phyloP scores from a whole-genome alignment of 2,329 filamentous ascomycete species.

The Pseudocercospora eumusae region DNA sequence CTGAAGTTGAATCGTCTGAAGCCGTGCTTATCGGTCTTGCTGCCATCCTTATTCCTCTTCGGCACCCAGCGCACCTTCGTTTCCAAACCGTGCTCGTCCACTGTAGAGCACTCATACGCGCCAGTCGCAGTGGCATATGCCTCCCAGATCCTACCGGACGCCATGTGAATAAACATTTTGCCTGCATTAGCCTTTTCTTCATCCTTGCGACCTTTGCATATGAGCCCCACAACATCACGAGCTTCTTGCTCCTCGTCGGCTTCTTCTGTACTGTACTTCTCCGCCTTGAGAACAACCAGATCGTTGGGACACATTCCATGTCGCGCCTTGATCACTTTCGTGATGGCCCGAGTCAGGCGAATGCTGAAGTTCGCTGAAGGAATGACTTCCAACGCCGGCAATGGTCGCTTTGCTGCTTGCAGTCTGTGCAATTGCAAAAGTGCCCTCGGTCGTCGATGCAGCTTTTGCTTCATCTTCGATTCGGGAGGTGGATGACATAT shows the following conservation, averaged over 20 bases:
- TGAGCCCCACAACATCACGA: slow-evolving; percentile 65
- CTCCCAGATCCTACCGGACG: slow-evolving; percentile 50
- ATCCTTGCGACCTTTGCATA: slow-evolving; percentile 53
- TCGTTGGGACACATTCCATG: slow-evolving; percentile 68
- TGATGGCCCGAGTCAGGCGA: slow-evolving; percentile 61
- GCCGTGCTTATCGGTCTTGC: slow-evolving; percentile 33
- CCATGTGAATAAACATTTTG: slow-evolving; percentile 68
- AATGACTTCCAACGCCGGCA: slow-evolving; percentile 72
- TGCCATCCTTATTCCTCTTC: slow-evolving; percentile 45
- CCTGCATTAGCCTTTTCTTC: slow-evolving; percentile 55
- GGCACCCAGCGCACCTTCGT: slow-evolving; percentile 71
- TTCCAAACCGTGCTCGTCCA: slow-evolving; percentile 59
- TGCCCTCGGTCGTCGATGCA: slow-evolving; percentile 67
- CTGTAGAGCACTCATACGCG: slow-evolving; percentile 59
- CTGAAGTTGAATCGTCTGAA: slow-evolving; percentile 71
- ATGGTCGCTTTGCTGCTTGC: slow-evolving; percentile 61
- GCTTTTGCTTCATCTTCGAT: slow-evolving; percentile 59
- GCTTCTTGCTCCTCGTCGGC: slow-evolving; percentile 55
- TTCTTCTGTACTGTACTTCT: slow-evolving; percentile 61
- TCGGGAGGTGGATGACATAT: slow-evolving; percentile 67
- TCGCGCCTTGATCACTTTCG: slow-evolving; percentile 64
- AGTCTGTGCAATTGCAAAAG: slow-evolving; percentile 72
- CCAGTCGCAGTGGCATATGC: slow-evolving; percentile 47
- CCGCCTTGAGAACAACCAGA: slow-evolving; percentile 69
- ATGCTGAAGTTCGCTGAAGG: slow-evolving; percentile 60